Conservation (phyloP, 768 basidiomycete genomes). For the Pilatotrama ljubarskyi region DNA sequence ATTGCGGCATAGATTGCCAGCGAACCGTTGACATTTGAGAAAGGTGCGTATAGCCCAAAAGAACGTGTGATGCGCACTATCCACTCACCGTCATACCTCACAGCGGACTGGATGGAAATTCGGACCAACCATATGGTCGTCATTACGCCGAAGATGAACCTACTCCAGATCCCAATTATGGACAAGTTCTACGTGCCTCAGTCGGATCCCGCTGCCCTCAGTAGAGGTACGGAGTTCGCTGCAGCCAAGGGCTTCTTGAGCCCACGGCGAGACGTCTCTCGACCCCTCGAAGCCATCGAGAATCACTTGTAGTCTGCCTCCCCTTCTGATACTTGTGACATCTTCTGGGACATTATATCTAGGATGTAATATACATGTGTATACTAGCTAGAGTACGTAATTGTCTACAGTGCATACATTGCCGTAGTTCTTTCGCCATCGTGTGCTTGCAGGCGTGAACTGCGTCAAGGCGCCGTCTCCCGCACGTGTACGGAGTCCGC, state of each 20-base stretch:
- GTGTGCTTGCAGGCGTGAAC: not conserved
- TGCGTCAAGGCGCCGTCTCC: not conserved
- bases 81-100: not conserved
- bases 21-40: slow-evolving; percentile 95
- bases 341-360: slow-evolving; percentile 8
- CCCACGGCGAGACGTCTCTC: slow-evolving; percentile 44
- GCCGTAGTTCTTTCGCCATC: not conserved
- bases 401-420: not conserved
- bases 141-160: slow-evolving; percentile 94
- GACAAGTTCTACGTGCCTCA: slow-evolving; percentile 93
- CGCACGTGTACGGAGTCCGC: slow-evolving; percentile 7
- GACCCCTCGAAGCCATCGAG: slow-evolving; percentile 10
- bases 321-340: not conserved
- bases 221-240: slow-evolving; percentile 80
- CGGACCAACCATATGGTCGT: slow-evolving; percentile 95
- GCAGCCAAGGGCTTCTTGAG: slow-evolving; percentile 83
- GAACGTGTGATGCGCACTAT: not conserved
- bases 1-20: slow-evolving; percentile 62
- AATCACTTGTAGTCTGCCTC: not conserved
- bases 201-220: slow-evolving; percentile 70
- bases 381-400: not conserved
- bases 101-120: slow-evolving; percentile 99
- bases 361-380: slow-evolving; percentile 9
- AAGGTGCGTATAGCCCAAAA: slow-evolving; percentile 52
- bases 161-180: slow-evolving; percentile 90